Conservation (phyloP, 163 green algal genomes). For the Smithsoniella earleae region DNA sequence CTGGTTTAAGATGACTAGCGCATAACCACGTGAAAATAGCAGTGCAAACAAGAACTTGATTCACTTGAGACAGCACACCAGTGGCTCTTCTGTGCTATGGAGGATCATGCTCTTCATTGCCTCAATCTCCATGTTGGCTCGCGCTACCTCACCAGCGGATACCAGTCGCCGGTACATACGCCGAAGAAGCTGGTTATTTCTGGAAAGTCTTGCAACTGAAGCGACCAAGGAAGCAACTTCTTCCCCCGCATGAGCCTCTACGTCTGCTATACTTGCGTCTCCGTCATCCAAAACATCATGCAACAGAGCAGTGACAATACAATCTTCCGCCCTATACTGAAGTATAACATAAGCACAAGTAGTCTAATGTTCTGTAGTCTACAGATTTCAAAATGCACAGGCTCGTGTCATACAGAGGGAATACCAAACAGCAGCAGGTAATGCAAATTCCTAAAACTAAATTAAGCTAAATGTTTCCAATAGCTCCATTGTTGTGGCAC, state of each 20-base stretch:
- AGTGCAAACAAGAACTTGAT: slow-evolving; percentile 30
- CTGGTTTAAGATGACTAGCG: slow-evolving; percentile 31
- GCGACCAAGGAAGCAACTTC: slow-evolving; percentile 55
- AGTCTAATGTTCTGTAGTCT: background rate
- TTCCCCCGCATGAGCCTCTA: slow-evolving; percentile 45
- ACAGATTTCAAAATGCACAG: background rate
- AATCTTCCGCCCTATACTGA: slow-evolving; percentile 50
- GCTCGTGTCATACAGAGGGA: background rate
- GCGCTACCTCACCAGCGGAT: slow-evolving; percentile 35
- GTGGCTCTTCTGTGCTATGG: background rate
- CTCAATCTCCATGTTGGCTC: background rate
- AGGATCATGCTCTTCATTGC: slow-evolving; percentile 20
- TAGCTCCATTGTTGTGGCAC: no score
- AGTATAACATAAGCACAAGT: background rate
- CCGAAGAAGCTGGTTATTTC: slow-evolving; percentile 73
- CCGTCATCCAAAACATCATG: slow-evolving; percentile 90
- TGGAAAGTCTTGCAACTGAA: slow-evolving; percentile 62
- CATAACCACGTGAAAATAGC: slow-evolving; percentile 33
- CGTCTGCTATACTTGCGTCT: slow-evolving; percentile 34
- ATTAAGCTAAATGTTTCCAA: no score
- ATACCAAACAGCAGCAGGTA: background rate
- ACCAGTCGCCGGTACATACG: slow-evolving; percentile 36
- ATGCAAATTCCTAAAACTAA: background rate
- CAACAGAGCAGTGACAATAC: slow-evolving; percentile 73
- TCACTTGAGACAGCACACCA: background rate